A percentile compares a stretch with the other conserved stretches of the same genome.
phyloP scores from a whole-genome alignment of 2,329 filamentous ascomycete genomes.

The Apiospora marii region DNA sequence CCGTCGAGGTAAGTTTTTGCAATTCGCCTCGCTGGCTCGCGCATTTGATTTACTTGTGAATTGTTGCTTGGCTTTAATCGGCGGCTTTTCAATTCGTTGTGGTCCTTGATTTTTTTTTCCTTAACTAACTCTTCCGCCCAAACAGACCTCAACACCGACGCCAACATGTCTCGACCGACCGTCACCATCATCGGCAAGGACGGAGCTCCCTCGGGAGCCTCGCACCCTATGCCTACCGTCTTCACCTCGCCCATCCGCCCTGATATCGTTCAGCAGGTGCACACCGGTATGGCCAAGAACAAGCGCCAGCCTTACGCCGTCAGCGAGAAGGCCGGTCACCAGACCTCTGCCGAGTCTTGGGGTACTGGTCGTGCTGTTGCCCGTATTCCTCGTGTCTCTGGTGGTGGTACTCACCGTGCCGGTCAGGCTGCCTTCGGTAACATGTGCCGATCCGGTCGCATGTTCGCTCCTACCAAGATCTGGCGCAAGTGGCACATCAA shows the following conservation, averaged over 20 bases:
- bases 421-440: conserved; percentile 99
- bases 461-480: conserved; percentile 99
- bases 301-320: conserved; percentile 99
- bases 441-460: conserved; percentile 99
- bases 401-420: conserved; percentile 99
- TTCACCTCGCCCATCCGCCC: conserved; percentile 97
- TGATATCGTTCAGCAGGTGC: conserved; percentile 98
- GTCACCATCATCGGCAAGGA: conserved; percentile 97
- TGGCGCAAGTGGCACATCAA: conserved; percentile 99
- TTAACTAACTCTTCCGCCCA: conserved; percentile 29
- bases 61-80: not conserved
- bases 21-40: not conserved
- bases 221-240: conserved; percentile 93
- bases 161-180: conserved; percentile 92
- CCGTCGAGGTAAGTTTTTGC: conserved; percentile 24
- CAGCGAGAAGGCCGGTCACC: conserved; percentile 99
- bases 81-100: not conserved
- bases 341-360: conserved; percentile 99
- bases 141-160: conserved; percentile 30
- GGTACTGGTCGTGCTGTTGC: conserved; percentile 99
- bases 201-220: conserved; percentile 89
- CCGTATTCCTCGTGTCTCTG: conserved; percentile 99
- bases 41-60: not conserved
- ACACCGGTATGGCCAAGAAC: conserved; percentile 99
- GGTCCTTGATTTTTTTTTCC: conserved; percentile 23